Conservation (phyloP, 1,284 basidiomycete genomes). For the Sphaerobolus stellatus region DNA sequence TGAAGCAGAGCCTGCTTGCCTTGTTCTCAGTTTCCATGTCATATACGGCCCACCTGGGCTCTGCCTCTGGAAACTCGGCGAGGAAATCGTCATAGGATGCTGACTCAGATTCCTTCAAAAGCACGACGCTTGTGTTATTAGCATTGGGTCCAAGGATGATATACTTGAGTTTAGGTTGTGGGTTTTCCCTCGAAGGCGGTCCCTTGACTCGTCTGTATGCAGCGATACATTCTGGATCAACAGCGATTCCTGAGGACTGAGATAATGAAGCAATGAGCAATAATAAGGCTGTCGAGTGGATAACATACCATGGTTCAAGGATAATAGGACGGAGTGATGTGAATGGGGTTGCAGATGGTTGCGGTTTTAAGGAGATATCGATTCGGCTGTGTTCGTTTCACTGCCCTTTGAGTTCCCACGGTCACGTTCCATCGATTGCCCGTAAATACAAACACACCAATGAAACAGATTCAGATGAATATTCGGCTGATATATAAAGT, state of each 20-base stretch:
- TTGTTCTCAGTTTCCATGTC: conserved; percentile 83
- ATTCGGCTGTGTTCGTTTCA: conserved; percentile 3
- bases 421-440: too few relatives aligned
- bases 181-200: too few relatives aligned
- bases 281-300: too few relatives aligned
- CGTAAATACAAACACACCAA: too few relatives aligned
- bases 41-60: conserved; percentile 90
- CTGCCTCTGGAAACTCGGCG: conserved; percentile 67
- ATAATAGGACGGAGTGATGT: too few relatives aligned
- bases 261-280: neutral
- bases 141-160: conserved; percentile 78
- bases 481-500: too few relatives aligned
- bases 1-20: conserved; percentile 90
- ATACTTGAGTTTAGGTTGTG: conserved; percentile 84
- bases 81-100: conserved; percentile 77
- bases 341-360: too few relatives aligned
- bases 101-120: conserved; percentile 56
- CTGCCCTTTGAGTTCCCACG: conserved; percentile 6
- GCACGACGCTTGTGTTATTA: conserved; percentile 72
- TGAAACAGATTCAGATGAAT: too few relatives aligned
- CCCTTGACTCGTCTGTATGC: conserved; percentile 79
- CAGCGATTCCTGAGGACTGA: conserved; percentile 78
- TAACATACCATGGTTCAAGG: too few relatives aligned
- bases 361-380: conserved; percentile 1
- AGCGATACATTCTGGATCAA: conserved; percentile 58